These are phyloP conservation scores for Rutidosis leptorrhynchoides DNA, from an alignment of 129 eudicot species.

Conservation along the genomic window DNA sequence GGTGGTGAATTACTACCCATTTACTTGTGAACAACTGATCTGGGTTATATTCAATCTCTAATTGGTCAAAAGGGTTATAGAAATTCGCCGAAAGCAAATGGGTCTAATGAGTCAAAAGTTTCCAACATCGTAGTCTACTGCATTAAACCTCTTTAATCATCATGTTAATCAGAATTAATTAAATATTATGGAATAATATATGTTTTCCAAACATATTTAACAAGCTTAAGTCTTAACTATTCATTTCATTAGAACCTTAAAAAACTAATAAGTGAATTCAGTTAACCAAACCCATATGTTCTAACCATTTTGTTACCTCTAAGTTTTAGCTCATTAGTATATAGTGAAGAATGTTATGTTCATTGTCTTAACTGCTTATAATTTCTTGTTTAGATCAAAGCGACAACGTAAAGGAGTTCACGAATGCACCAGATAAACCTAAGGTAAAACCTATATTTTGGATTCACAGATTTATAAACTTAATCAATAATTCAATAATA, in stretches of 20 bases:
- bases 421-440: conserved; percentile 29
- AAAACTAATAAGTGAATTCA: background rate
- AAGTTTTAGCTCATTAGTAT: background rate
- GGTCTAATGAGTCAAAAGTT: background rate
- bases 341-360: background rate
- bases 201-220: background rate
- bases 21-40: background rate
- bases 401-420: conserved; percentile 36
- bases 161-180: background rate
- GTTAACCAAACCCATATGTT: background rate
- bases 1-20: background rate
- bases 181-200: background rate
- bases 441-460: conserved; percentile 47
- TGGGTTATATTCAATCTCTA: background rate
- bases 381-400: conserved; percentile 35
- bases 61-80: background rate
- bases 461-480: conserved; percentile 9
- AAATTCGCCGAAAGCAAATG: background rate
- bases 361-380: conserved; percentile 15
- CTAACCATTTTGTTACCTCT: background rate
- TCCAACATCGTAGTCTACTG: background rate
- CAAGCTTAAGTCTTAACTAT: background rate
- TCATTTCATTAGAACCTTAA: background rate
- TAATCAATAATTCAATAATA: background rate
- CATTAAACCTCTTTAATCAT: background rate